Conservation (phyloP, 306 rosid species). For the Herpetospermum pedunculosum region DNA sequence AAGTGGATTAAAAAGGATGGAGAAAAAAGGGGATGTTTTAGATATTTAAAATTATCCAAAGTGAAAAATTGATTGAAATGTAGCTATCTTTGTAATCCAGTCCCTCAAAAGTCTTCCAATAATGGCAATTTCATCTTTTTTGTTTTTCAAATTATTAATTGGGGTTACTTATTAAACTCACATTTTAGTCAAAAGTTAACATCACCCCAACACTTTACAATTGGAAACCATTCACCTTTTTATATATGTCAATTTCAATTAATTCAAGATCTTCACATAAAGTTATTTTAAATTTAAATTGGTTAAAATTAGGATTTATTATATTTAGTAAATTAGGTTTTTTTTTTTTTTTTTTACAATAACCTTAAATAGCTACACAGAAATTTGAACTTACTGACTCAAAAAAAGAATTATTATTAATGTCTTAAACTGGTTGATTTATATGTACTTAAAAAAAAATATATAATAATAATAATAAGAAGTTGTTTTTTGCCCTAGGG, state of each 20-base stretch:
- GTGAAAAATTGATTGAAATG: conserved; percentile 2
- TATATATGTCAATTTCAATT: neutral
- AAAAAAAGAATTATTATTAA: no score
- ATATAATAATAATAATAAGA: no score
- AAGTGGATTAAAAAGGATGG: neutral
- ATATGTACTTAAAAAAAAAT: no score
- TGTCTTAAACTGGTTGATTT: no score
- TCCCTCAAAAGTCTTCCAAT: neutral
- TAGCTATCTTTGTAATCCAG: neutral
- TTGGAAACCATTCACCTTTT: neutral
- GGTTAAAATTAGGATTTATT: no score
- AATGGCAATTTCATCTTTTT: neutral
- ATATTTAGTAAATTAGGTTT: no score
- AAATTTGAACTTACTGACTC: no score
- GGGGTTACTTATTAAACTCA: neutral
- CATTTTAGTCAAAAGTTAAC: neutral
- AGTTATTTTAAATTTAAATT: no score
- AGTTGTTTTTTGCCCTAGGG: no score
- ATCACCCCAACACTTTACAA: neutral
- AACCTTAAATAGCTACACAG: no score
- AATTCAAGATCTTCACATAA: neutral
- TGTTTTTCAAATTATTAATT: neutral
- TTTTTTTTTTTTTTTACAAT: no score
- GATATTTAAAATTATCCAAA: neutral
- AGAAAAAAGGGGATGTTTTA: neutral